These are phyloP conservation scores for Pythium coloratum DNA, from an alignment of 352 stramenopile genomes.

Conservation along the genomic window DNA sequence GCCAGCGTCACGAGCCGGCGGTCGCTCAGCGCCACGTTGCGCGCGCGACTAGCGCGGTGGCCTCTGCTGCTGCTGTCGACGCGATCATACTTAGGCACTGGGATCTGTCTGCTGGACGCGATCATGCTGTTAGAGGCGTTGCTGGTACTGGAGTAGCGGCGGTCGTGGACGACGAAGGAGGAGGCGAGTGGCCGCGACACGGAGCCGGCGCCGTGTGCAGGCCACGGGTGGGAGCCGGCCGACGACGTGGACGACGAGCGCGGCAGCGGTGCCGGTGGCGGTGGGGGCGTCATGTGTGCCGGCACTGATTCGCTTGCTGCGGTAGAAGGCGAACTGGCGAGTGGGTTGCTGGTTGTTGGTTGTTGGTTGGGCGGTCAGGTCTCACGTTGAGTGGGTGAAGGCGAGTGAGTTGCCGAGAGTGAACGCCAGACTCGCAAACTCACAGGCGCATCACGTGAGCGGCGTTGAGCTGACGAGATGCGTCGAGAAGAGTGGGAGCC, in stretches of 20 bases:
- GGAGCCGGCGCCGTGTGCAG: not conserved
- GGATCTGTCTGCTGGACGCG: not conserved
- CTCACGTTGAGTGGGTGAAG: not conserved
- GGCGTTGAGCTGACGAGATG: constrained; percentile 1
- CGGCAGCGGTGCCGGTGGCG: constrained; percentile 3
- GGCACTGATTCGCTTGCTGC: not conserved
- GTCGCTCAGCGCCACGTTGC: constrained; percentile 23
- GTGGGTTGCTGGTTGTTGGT: not conserved
- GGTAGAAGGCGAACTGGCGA: not conserved
- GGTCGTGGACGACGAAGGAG: constrained; percentile 13
- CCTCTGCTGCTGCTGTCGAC: not conserved
- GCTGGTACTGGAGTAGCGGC: constrained; percentile 10
- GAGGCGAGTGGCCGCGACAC: constrained; percentile 2
- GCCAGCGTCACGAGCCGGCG: constrained; percentile 19
- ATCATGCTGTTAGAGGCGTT: constrained; percentile 19
- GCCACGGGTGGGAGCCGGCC: not conserved
- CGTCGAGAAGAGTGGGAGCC: not conserved
- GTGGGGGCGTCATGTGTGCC: not conserved
- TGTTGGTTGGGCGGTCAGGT: not conserved
- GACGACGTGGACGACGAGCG: constrained; percentile 10
- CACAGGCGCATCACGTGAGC: not conserved
- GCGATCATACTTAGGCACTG: not conserved
- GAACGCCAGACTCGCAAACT: not conserved
- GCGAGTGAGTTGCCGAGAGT: constrained; percentile 4
- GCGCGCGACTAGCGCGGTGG: not conserved